phyloP scores from a whole-genome alignment of 192 early-diverging fungal genomes.

The Chytriomyces confervae region DNA sequence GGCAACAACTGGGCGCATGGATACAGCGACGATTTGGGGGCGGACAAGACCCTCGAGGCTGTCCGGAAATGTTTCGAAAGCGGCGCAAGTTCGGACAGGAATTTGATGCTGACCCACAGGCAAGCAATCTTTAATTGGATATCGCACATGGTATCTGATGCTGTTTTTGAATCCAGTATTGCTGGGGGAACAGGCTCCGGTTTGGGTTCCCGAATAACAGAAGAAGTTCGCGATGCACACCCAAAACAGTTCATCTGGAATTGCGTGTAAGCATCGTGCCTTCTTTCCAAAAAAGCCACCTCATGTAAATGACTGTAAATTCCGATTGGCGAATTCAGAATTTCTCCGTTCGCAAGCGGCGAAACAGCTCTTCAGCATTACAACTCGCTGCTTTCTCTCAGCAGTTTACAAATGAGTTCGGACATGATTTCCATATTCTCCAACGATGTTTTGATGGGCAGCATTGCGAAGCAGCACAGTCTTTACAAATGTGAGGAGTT shows the following conservation, averaged over 20 bases:
- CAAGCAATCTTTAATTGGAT: neutral
- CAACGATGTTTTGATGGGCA: constrained; percentile 42
- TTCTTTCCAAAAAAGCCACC: neutral
- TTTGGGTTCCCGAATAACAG: constrained; percentile 48
- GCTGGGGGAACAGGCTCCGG: constrained; percentile 57
- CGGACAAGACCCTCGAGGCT: constrained; percentile 35
- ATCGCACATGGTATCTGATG: too few species aligned
- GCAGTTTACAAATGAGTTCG: constrained; percentile 41
- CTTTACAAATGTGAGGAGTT: neutral
- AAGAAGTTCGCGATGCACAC: constrained; percentile 44
- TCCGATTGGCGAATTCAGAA: constrained; percentile 12
- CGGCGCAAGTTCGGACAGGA: neutral
- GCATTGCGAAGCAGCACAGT: constrained; percentile 29
- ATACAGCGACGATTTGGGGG: constrained; percentile 42
- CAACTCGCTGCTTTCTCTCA: constrained; percentile 49
- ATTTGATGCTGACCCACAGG: constrained; percentile 43
- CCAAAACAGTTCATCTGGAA: constrained; percentile 39
- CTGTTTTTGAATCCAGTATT: constrained; percentile 12
- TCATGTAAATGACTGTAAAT: neutral
- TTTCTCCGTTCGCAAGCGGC: constrained; percentile 47
- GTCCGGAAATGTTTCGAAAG: constrained; percentile 21
- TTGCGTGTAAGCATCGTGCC: constrained; percentile 36
- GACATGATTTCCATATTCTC: constrained; percentile 43
- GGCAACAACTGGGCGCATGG: constrained; percentile 60
- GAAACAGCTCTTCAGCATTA: constrained; percentile 57